Evolutionary conservation across 306 rosid genomes (phyloP), one percentile per base, ranked within the genome.

Genomic region (Mimosa bimucronata): DNA sequence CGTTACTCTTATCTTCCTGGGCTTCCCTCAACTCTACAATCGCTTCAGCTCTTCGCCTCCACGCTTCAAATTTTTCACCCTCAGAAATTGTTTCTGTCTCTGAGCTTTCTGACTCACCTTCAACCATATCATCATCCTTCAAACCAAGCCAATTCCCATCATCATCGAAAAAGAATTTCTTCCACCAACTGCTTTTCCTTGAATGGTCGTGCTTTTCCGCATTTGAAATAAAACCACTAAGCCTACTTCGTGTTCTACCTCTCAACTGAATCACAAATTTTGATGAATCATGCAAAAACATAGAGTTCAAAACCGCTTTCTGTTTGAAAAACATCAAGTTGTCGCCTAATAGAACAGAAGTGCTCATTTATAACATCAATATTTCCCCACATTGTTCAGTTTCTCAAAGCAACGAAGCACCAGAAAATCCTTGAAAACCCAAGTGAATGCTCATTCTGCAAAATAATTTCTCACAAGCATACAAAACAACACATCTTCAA

Each of bases 1-100:
- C 83, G 28, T 94, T 91, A 64, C 71, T 88, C 62, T 55, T 74
- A 76, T 92, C 95, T 72, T 92, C 91, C 41, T 85, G 94, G 0
- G 97, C 97, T 79, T 95, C 97, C 85, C 97, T 87, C 72, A 95
- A 66, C 72, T 95, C 98, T 5, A 88, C 77, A 26, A 92, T 95
- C 1, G 98, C 97, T 61, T 95, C 98, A 0, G 97, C 98, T 81
- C 98, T 89, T 65, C 83, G 86, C 92, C 85, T 95, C 98, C 98
- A 95, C 7, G 94, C 95, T 82, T 92, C 97, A 71, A 95, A 95
- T 71, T 90, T 91, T 23, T 87, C 90, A 45, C 70, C 87, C 18
- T 85, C 82, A 1, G 97, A 88, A 70, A 83, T 77, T 19, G 76
- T 82, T 53, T 66, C 79, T 23, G 71, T 64, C 61, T 55, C 70